Evolutionary conservation across 371 early-diverging fungal species (phyloP), one percentile per base, ranked within the genome.

Genomic region (Mucor circinelloides): DNA sequence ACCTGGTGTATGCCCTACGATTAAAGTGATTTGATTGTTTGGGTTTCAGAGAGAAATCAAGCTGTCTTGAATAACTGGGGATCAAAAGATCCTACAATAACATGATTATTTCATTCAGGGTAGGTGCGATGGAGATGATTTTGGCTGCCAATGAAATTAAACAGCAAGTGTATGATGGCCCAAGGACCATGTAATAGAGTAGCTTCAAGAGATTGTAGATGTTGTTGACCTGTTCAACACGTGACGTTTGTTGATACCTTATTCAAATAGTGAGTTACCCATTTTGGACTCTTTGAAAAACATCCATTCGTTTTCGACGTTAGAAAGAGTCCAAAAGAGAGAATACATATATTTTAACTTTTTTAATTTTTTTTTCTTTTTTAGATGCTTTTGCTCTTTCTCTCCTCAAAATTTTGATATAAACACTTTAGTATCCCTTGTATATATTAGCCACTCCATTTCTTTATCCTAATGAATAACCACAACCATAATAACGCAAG

Each of bases 221-320:
- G 44, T 44, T 44, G 7, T 44, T 44, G 44, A 19, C 19, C 44
- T 44, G 57, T 12, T 34, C 34, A 2, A 30, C 57, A 57, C 46
- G 64, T 64, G 56, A 64, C 42, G 36, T 52, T 42, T 40, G 17
- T 58, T 38, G 31, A 38, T 34, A 12, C 13, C 34, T 10, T 31
- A 38, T 19, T 27, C 8, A 34, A 55, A 31, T 23, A 67, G 44
- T 44, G 13, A 50, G 23, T 64, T 69, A 54, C 69, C 64, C 52
- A 52, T 52, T 69, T 69, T 69, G 64, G 69, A 59, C 27, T 52
- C 23, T 30, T 48, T 17, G 40, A 59, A 69, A 69, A 63, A 67
- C 64, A 63, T 52, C 52, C 17, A 52, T 52, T 67, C 25, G 54
- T 64, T 66, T 66, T 50, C 28, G 36, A 46, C 25, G 36, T n/a